Evolutionary conservation across 164 flowering plant species (phyloP).

Genomic region (Liquidambar formosana): DNA sequence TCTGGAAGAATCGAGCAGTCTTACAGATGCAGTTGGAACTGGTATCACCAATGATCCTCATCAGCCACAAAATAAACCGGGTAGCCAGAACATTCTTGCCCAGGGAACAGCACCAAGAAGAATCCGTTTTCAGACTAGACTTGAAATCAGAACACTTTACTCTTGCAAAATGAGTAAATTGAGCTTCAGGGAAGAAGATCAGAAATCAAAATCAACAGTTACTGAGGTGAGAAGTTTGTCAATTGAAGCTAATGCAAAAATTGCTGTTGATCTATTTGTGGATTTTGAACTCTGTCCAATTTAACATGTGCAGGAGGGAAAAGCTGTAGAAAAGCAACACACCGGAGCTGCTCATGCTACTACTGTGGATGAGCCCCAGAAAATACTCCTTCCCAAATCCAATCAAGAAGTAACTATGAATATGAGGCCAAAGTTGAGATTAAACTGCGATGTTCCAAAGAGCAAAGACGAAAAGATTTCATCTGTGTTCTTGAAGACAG

Average conservation of each 20-base stretch:
- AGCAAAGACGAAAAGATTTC: background rate
- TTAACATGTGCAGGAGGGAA: conserved; percentile 30
- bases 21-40: no score
- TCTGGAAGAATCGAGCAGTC: no score
- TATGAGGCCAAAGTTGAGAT: conserved; percentile 9
- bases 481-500: conserved; percentile 7
- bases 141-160: background rate
- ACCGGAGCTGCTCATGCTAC: background rate
- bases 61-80: no score
- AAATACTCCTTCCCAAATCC: background rate
- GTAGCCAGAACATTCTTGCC: no score
- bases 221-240: conserved; percentile 33
- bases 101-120: conserved; percentile 1
- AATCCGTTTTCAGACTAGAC: conserved; percentile 2
- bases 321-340: background rate
- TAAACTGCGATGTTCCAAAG: background rate
- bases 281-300: background rate
- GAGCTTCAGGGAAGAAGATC: background rate
- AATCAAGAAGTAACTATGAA: background rate
- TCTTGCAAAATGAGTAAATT: background rate
- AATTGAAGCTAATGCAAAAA: background rate
- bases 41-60: no score
- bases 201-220: conserved; percentile 10
- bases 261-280: background rate
- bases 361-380: conserved; percentile 11